Evolutionary conservation across 1,139 yeast species (phyloP).

Genomic region (Geotrichum macrosporum): DNA sequence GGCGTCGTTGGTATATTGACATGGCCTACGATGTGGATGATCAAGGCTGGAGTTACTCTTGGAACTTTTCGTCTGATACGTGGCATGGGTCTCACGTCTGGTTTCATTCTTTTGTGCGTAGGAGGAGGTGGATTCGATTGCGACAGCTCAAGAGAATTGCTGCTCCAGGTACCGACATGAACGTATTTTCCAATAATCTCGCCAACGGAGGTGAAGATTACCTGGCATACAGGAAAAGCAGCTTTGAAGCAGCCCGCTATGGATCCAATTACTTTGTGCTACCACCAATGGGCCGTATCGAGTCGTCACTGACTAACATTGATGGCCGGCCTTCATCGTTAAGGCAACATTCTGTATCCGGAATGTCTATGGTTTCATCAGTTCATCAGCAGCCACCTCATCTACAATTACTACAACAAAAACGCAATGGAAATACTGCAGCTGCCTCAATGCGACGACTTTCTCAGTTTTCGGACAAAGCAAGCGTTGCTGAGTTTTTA

Average conservation of each 20-base stretch:
- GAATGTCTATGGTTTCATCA: not conserved
- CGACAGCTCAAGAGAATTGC: slow-evolving; percentile 23
- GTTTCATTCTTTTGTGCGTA: slow-evolving; percentile 42
- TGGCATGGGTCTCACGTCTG: slow-evolving; percentile 43
- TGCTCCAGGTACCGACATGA: not conserved
- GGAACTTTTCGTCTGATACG: slow-evolving; percentile 35
- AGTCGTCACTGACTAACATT: slow-evolving; percentile 3
- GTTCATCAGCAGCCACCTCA: not conserved
- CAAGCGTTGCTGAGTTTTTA: not conserved
- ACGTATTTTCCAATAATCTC: not conserved
- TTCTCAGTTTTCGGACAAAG: slow-evolving; percentile 5
- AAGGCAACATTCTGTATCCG: not conserved
- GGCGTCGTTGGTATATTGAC: slow-evolving; percentile 69
- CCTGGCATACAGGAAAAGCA: slow-evolving; percentile 6
- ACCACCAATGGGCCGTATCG: slow-evolving; percentile 17
- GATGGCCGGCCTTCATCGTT: not conserved
- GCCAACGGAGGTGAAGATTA: not conserved
- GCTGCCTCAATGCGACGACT: slow-evolving; percentile 6
- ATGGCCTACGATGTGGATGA: slow-evolving; percentile 72
- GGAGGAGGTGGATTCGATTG: slow-evolving; percentile 42
- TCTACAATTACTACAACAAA: not conserved
- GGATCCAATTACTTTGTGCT: slow-evolving; percentile 15
- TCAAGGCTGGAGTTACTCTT: slow-evolving; percentile 70
- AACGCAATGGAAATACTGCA: not conserved
- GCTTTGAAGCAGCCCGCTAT: slow-evolving; percentile 9